Base-by-base conservation (phyloP, 1,284 basidiomycete species). In the Anthracocystis setariae region DNA sequence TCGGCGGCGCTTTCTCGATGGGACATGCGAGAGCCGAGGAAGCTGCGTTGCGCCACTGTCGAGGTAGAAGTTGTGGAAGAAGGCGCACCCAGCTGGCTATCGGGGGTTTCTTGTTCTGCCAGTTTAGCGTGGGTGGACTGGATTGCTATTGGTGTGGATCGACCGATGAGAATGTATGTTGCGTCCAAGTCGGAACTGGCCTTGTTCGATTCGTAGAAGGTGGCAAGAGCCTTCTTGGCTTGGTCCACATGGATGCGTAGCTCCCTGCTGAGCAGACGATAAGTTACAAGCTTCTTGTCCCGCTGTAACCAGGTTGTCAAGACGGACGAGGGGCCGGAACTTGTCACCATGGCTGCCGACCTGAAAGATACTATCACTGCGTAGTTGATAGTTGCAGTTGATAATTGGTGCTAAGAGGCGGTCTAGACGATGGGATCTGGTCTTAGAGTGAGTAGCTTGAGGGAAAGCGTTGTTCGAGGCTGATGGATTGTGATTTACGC, bases 281-380 rank as follows among this genome's bases (percentile, higher is more conserved):
- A 77, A 5, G 76, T 77, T 49, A 77, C 60, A 33, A 72, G 59
- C 59, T 74, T 72, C 58, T 66, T 62, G 43, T 79, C 74, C 25
- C 72, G 71, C 49, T 73, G 55, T 18, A 76, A 23, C 57, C 77
- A 77, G 25, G 61, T 45, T 10, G 47, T 49, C 17, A 79, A 55
- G 40, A 79, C 65, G 8, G 63, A 46, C 25, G 63, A 55, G 18
- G 59, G 35, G 17, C 64, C 57, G 1, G 70, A 50, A 24, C 43
- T 45, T n/a, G 57, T 37, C 33, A 56, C 38, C 64, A 67, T 67
- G 40, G 24, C 47, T n/a, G 54, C 38, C 3, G 40, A 27, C 29
- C 29, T 29, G 29, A 29, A 12, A 29, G 29, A 12, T n/a, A n/a
- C n/a, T n/a, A 12, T 29, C 29, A 29, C 29, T 29, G 7, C 7